Conservation (phyloP, 164 flowering plant genomes). For the Magnolia kwangsiensis region DNA sequence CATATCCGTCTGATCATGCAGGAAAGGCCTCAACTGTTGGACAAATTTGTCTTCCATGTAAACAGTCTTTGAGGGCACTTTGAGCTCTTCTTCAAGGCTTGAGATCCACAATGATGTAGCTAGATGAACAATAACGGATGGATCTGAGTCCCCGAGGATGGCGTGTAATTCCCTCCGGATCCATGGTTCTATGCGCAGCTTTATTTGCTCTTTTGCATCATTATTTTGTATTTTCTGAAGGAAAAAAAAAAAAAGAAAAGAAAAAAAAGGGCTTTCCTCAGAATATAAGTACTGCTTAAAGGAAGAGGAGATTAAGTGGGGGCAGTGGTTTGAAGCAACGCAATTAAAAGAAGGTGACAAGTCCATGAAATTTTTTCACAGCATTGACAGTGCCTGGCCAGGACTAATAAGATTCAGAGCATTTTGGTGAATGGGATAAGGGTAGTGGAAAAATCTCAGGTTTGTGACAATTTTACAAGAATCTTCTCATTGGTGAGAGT, state of each 20-base stretch:
- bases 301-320: background rate
- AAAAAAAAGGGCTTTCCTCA: background rate
- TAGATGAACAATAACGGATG: slow-evolving; percentile 65
- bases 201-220: slow-evolving; percentile 8
- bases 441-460: too few species aligned
- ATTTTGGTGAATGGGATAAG: too few species aligned
- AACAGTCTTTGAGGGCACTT: slow-evolving; percentile 9
- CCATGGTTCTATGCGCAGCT: slow-evolving; percentile 66
- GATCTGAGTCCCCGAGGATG: slow-evolving; percentile 66
- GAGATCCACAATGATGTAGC: slow-evolving; percentile 48
- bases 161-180: slow-evolving; percentile 70
- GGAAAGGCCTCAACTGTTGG: slow-evolving; percentile 49
- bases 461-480: too few species aligned
- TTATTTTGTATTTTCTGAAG: slow-evolving; percentile 33
- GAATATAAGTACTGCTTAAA: background rate
- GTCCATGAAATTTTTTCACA: too few species aligned
- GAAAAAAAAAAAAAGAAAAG: slow-evolving; percentile 3
- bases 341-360: too few species aligned
- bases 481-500: too few species aligned
- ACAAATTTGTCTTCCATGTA: slow-evolving; percentile 24
- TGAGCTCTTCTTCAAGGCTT: slow-evolving; percentile 27
- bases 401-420: too few species aligned
- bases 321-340: too few species aligned
- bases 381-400: too few species aligned
- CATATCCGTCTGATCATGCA: slow-evolving; percentile 37